Base-by-base conservation (phyloP, 176 grass and related monocot species). In the Carex parvula region DNA sequence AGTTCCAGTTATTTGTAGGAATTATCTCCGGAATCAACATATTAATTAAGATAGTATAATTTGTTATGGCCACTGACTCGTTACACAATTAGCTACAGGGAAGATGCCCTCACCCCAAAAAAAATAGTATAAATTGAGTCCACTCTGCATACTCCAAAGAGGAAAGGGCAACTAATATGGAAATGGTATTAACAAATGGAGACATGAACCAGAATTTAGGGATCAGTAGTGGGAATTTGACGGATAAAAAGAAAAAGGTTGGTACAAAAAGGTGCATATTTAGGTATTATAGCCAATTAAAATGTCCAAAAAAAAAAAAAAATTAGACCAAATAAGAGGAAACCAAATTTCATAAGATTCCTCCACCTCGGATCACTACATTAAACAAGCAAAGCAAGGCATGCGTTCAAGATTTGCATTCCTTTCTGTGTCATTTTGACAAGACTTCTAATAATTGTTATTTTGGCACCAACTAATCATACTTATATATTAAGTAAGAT, bases 221-320 rank as follows among this genome's bases (percentile, higher is more conserved):
- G 85, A 50, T 82, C 76, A 90, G 85, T 88, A 82, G 91, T n/a
- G 81, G 81, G 70, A 56, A 83, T 81, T 88, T 87, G 88, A 76
- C 2, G 17, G 60, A 82, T 82, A 81, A 82, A 82, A 81, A 82
- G 39, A 50, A 82, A 82, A 82, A 26, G 35, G 60, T 29, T 82
- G 79, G 60, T 66, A 82, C 80, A 82, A 32, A 63, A 82, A 82
- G 80, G 55, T 64, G 12, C 80, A 64, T 14, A 29, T 82, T 64
- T 64, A 81, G 53, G 42, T 48, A 32, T 46, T 82, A 18, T 82
- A 64, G 6, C 26, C 59, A 82, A 60, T 75, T 75, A 75, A 26
- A 26, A 53, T 53, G 20, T 15, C 37, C 52, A 54, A 22, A 62
- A 24, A 76, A 13, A 76, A 50, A 62, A 61, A 24, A 30, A 20